Conservation (phyloP, 345 rosid species). For the Eucalyptus regnans region DNA sequence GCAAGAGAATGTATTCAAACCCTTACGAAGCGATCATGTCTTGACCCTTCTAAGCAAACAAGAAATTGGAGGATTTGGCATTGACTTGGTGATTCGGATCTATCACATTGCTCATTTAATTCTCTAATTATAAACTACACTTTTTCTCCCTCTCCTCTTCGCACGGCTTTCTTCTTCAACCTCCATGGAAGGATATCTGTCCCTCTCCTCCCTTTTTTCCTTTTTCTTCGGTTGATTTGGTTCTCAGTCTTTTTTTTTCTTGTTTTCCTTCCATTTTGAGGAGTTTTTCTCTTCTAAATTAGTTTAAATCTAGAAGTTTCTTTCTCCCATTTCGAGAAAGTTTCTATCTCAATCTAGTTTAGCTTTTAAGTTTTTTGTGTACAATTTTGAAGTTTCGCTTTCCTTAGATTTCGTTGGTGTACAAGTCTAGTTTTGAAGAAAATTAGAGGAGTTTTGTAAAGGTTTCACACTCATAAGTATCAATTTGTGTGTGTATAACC, state of each 20-base stretch:
- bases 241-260: neutral
- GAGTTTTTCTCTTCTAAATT: no score
- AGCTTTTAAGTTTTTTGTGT: neutral
- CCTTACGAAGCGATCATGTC: neutral
- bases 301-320: neutral
- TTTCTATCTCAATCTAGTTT: neutral
- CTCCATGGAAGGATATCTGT: accelerated
- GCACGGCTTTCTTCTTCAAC: neutral
- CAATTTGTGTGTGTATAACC: no score
- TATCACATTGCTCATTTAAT: neutral
- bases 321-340: neutral
- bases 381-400: accelerated
- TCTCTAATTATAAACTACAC: neutral
- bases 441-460: no score
- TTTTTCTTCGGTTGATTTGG: neutral
- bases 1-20: neutral
- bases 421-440: no score
- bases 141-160: neutral
- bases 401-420: accelerated
- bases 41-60: neutral
- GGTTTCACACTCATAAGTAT: no score
- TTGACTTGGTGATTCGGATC: neutral
- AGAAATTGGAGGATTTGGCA: neutral
- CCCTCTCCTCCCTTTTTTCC: neutral
- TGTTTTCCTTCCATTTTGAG: accelerated